Conservation (phyloP, 2,329 filamentous ascomycete genomes). For the Aspergillus terreus region DNA sequence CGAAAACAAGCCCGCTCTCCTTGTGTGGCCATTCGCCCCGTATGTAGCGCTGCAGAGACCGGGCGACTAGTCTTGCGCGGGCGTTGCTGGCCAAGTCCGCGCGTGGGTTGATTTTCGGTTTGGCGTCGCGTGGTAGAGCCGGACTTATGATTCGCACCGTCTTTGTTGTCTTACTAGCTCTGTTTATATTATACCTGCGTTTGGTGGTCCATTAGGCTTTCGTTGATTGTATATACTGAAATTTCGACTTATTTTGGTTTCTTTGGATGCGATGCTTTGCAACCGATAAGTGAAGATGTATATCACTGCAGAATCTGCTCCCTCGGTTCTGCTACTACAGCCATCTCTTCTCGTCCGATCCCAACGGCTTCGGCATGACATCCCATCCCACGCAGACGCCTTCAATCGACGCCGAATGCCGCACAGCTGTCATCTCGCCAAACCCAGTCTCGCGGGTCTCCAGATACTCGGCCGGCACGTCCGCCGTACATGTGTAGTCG, state of each 20-base stretch:
- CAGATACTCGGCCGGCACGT: constrained; percentile 34
- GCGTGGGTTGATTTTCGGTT: constrained; percentile 7
- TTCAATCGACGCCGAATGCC: constrained; percentile 47
- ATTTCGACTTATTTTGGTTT: neutral
- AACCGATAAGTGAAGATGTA: neutral
- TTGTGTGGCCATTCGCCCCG: constrained; percentile 1
- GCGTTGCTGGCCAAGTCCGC: neutral
- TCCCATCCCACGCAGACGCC: constrained; percentile 49
- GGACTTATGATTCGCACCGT: constrained; percentile 6
- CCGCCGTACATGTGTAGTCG: constrained; percentile 29
- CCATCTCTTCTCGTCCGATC: constrained; percentile 38
- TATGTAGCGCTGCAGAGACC: neutral
- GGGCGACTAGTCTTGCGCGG: neutral
- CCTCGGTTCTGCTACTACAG: neutral
- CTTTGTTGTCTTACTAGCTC: neutral
- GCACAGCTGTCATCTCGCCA: constrained; percentile 47
- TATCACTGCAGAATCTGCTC: too few species aligned
- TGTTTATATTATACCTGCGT: constrained; percentile 9
- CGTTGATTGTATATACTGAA: constrained; percentile 16
- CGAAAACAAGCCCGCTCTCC: constrained; percentile 4
- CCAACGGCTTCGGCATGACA: constrained; percentile 49
- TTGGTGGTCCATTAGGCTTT: constrained; percentile 1
- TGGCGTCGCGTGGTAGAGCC: constrained; percentile 6
- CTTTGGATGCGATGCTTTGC: neutral
- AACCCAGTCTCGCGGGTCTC: constrained; percentile 46